phyloP scores from a whole-genome alignment of 305 asterid species.

The Fraxinus velutina region DNA sequence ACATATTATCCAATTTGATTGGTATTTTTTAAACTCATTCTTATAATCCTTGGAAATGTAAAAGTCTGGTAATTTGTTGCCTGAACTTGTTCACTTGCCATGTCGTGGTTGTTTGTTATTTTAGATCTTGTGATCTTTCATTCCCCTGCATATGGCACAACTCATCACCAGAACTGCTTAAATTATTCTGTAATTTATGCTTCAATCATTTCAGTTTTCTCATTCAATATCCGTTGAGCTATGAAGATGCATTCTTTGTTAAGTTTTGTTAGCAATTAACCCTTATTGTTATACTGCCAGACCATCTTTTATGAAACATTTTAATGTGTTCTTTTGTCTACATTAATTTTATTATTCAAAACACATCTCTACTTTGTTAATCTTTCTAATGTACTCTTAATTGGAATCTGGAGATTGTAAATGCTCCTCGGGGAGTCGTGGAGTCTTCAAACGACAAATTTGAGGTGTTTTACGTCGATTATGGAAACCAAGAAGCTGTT shows the following conservation, averaged over 20 bases:
- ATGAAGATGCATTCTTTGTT: neutral
- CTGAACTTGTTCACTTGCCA: neutral
- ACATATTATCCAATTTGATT: neutral
- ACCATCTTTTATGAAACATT: neutral
- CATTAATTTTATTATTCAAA: neutral
- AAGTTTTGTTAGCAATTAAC: neutral
- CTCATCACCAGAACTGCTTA: neutral
- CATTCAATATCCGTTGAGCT: neutral
- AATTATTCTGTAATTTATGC: neutral
- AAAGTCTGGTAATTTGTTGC: neutral
- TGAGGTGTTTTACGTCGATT: conserved; percentile 92
- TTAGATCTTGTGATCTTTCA: neutral
- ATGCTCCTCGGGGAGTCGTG: conserved; percentile 74
- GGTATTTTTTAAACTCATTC: neutral
- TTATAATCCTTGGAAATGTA: neutral
- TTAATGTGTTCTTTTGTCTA: neutral
- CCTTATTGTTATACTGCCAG: neutral
- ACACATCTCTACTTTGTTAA: neutral
- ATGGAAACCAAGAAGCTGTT: conserved; percentile 86
- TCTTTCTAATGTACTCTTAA: neutral
- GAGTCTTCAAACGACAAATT: conserved; percentile 64
- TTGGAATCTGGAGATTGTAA: conserved; percentile 58
- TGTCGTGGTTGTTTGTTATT: neutral
- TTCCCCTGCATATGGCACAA: neutral
- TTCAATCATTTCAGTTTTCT: neutral